These are phyloP conservation scores for Nicotiana undulata DNA, from an alignment of 257 asterid genomes.

Conservation along the genomic window DNA sequence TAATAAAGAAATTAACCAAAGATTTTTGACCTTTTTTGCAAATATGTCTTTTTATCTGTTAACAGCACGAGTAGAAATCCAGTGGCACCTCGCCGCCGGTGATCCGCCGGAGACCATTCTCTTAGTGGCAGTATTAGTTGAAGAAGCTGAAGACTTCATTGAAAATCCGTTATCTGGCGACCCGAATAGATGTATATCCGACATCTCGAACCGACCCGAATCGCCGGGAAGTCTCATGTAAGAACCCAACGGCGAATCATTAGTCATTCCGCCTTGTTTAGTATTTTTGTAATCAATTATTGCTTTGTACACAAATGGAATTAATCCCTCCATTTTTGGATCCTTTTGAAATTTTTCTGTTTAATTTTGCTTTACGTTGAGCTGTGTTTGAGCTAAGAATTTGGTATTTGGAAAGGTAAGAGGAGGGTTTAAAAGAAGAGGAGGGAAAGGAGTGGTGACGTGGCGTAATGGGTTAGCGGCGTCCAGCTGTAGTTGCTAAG, in stretches of 20 bases:
- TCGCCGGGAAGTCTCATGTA: constrained; percentile 71
- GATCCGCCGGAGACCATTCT: constrained; percentile 18
- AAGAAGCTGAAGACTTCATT: constrained; percentile 21
- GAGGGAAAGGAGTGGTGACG: constrained; percentile 27
- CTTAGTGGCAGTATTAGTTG: constrained; percentile 11
- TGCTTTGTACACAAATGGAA: constrained; percentile 77
- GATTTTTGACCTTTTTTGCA: background rate
- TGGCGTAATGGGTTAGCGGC: constrained; percentile 49
- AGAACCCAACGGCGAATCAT: constrained; percentile 43
- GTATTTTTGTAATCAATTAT: constrained; percentile 66
- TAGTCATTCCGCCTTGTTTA: constrained; percentile 18
- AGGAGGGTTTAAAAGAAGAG: constrained; percentile 15
- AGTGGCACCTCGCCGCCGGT: constrained; percentile 27
- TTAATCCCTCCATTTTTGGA: constrained; percentile 65
- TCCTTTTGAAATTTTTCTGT: background rate
- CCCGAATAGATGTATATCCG: constrained; percentile 37
- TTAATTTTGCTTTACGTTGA: background rate
- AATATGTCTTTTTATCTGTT: constrained; percentile 18
- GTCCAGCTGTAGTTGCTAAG: constrained; percentile 45
- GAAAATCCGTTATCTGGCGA: constrained; percentile 35
- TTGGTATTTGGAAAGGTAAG: background rate
- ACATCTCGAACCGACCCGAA: constrained; percentile 47
- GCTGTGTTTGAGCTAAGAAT: background rate
- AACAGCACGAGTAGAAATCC: constrained; percentile 30
- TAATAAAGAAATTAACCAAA: no score